Conservation (phyloP, 2,329 filamentous ascomycete species). For the Talaromyces pinophilus region DNA sequence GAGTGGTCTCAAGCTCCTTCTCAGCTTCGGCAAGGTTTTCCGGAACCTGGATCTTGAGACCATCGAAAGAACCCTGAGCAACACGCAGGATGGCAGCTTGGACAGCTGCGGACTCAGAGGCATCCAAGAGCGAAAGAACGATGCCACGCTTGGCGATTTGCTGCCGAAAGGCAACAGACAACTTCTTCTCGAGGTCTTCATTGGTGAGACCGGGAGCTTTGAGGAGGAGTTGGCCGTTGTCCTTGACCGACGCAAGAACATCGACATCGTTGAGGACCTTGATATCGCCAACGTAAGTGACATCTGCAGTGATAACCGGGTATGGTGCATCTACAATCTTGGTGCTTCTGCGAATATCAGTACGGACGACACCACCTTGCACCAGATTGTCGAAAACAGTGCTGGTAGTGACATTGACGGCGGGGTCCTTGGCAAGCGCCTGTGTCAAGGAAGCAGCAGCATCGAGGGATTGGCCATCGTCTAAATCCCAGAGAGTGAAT, state of each 20-base stretch:
- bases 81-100: conserved; percentile 83
- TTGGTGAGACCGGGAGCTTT: conserved; percentile 78
- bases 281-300: conserved; percentile 75
- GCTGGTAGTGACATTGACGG: conserved; percentile 62
- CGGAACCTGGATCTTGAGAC: conserved; percentile 65
- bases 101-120: conserved; percentile 67
- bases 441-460: conserved; percentile 65
- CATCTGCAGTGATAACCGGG: conserved; percentile 74
- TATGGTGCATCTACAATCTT: conserved; percentile 85
- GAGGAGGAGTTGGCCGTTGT: conserved; percentile 71
- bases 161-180: conserved; percentile 71
- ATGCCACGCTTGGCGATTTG: conserved; percentile 69
- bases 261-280: conserved; percentile 78
- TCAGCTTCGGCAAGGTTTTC: conserved; percentile 64
- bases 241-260: conserved; percentile 68
- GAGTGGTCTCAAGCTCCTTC: conserved; percentile 63
- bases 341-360: conserved; percentile 80
- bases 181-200: conserved; percentile 84
- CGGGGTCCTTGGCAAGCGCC: conserved; percentile 61
- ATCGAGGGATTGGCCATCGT: conserved; percentile 67
- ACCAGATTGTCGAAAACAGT: conserved; percentile 63
- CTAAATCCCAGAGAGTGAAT: conserved; percentile 92
- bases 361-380: conserved; percentile 76
- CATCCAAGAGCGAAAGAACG: conserved; percentile 74
- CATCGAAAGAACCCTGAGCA: conserved; percentile 66